Conservation (phyloP, 2,329 filamentous ascomycete genomes). For the Pseudogymnoascus sp. region DNA sequence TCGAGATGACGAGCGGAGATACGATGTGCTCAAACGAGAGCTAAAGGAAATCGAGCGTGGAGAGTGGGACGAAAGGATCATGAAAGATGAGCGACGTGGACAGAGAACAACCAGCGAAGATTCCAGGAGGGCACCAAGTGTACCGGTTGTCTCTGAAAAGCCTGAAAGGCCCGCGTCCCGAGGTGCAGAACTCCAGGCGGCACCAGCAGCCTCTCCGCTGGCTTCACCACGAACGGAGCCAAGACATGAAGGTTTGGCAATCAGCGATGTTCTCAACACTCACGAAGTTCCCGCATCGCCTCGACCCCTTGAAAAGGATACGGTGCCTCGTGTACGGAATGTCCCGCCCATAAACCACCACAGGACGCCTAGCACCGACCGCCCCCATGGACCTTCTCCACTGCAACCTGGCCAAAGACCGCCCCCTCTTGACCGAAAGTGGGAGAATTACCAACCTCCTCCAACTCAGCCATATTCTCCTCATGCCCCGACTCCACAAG, state of each 20-base stretch:
- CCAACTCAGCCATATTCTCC: constrained; percentile 14
- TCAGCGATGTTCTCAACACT: constrained; percentile 23
- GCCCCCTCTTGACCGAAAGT: constrained; percentile 17
- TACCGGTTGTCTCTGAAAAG: not conserved
- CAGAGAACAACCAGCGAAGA: constrained; percentile 8
- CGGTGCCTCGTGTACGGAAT: constrained; percentile 11
- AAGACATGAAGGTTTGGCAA: constrained; percentile 22
- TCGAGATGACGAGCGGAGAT: constrained; percentile 63
- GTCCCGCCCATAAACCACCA: constrained; percentile 9
- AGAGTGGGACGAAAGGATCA: constrained; percentile 40
- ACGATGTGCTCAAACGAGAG: constrained; percentile 57
- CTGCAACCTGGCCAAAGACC: constrained; percentile 20
- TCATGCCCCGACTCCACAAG: constrained; percentile 12
- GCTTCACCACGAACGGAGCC: constrained; percentile 11
- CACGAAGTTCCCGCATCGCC: not conserved
- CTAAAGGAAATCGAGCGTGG: constrained; percentile 61
- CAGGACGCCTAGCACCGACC: constrained; percentile 10
- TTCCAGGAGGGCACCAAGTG: not conserved
- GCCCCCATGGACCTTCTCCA: constrained; percentile 20
- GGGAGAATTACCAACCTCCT: constrained; percentile 23
- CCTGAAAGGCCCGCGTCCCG: not conserved
- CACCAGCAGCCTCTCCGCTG: not conserved
- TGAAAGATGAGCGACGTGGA: constrained; percentile 19
- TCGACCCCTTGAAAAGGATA: constrained; percentile 4
- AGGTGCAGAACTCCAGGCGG: not conserved